phyloP scores from a whole-genome alignment of 2,329 filamentous ascomycete genomes.

The Diaporthe sp. region DNA sequence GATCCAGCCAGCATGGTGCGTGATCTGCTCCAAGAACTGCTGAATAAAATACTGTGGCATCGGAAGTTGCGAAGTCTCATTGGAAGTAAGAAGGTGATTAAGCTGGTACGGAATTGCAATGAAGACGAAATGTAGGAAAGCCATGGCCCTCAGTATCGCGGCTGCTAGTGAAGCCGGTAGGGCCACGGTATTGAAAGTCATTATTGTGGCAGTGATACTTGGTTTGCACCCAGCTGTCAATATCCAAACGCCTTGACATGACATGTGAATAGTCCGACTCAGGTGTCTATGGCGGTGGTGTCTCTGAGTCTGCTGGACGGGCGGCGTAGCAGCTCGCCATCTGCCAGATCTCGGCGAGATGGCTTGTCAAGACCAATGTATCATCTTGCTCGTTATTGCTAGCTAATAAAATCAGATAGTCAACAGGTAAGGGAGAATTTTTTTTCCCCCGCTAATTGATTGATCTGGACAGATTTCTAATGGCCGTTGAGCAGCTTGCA shows the following conservation, averaged over 20 bases:
- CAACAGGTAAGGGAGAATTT: not conserved
- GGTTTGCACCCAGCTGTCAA: conserved; percentile 64
- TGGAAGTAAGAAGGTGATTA: conserved; percentile 66
- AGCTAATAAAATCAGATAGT: not conserved
- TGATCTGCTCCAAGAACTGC: conserved; percentile 65
- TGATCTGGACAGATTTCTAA: not conserved
- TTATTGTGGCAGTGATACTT: conserved; percentile 64
- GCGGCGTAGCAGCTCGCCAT: conserved; percentile 21
- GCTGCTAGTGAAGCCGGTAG: conserved; percentile 58
- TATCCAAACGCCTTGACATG: conserved; percentile 63
- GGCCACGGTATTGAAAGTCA: conserved; percentile 57
- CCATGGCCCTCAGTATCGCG: conserved; percentile 68
- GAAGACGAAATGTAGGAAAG: conserved; percentile 66
- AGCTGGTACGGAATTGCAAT: conserved; percentile 66
- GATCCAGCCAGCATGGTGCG: conserved; percentile 66
- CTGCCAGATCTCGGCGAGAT: conserved; percentile 6
- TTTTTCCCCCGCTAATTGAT: not conserved
- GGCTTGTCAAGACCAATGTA: not conserved
- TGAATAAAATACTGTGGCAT: conserved; percentile 69
- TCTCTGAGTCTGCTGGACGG: not conserved
- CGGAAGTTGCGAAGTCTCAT: conserved; percentile 66
- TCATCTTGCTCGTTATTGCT: not conserved
- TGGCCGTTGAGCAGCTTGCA: not conserved
- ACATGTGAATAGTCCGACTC: conserved; percentile 67
- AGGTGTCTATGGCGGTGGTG: conserved; percentile 43